A percentile compares a stretch with the other conserved stretches of the same genome.
These are phyloP conservation scores for Dryas octopetala DNA, from an alignment of 306 rosid species.

Conservation along the genomic window DNA sequence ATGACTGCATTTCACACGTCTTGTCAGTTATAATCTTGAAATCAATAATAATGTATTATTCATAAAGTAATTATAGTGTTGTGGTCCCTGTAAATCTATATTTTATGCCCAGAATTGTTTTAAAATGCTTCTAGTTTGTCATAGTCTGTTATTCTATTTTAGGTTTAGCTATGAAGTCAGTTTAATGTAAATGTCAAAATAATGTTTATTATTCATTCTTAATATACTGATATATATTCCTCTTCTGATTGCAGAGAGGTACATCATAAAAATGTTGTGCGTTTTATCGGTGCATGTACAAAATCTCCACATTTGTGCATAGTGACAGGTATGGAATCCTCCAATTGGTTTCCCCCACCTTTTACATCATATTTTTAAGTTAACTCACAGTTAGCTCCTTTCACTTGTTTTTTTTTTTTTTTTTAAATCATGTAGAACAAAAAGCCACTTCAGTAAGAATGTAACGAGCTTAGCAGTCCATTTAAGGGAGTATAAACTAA, in stretches of 20 bases:
- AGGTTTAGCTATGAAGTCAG: neutral
- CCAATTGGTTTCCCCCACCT: constrained; percentile 16
- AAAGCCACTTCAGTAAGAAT: neutral
- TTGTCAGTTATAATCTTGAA: neutral
- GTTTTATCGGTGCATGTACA: constrained; percentile 93
- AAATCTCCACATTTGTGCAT: constrained; percentile 85
- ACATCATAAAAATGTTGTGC: constrained; percentile 86
- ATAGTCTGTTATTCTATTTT: neutral
- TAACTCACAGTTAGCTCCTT: neutral
- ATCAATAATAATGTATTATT: neutral
- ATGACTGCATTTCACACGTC: neutral
- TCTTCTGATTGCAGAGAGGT: constrained; percentile 72
- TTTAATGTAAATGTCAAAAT: neutral
- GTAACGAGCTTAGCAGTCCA: neutral
- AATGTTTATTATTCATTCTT: neutral
- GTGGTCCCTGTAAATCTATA: neutral
- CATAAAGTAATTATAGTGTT: neutral
- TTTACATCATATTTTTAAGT: constrained; percentile 7
- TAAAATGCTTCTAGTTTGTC: neutral
- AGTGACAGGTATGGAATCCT: constrained; percentile 68
- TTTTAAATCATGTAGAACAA: neutral
- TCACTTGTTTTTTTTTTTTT: neutral
- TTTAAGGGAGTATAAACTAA: neutral
- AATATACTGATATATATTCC: neutral
- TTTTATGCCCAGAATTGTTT: neutral